phyloP scores from a whole-genome alignment of 495 filamentous ascomycete species.

The Penicillium atrosanguineum region DNA sequence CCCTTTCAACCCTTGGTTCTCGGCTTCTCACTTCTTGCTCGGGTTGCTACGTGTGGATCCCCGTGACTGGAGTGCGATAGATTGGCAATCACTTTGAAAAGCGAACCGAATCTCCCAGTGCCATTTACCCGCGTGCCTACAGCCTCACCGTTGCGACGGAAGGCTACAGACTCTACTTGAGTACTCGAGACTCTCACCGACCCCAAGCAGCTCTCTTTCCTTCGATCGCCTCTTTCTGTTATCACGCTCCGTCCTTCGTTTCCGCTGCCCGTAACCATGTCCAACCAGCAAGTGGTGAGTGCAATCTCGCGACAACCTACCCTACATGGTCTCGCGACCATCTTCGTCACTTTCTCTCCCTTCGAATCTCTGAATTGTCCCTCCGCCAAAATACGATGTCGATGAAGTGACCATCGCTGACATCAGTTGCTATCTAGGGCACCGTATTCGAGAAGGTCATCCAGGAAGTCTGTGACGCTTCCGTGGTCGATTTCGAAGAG shows the following conservation, averaged over 20 bases:
- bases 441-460: conserved; percentile 86
- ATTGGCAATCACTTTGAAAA: neutral
- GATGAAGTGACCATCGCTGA: conserved; percentile 28
- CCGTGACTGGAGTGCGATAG: conserved; percentile 1
- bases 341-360: neutral
- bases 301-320: conserved; percentile 20
- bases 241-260: neutral
- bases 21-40: neutral
- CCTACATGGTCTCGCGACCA: conserved; percentile 8
- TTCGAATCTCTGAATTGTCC: neutral
- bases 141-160: conserved; percentile 25
- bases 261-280: conserved; percentile 43
- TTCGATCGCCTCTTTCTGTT: neutral
- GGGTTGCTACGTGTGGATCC: neutral
- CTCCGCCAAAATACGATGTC: neutral
- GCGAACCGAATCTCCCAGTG: neutral
- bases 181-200: neutral
- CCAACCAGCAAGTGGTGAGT: conserved; percentile 66
- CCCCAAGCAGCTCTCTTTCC: neutral
- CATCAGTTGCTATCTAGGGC: conserved; percentile 54
- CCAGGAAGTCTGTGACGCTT: conserved; percentile 81
- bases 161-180: conserved; percentile 11
- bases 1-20: conserved; percentile 5
- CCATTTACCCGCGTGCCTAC: conserved; percentile 21
- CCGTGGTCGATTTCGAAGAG: conserved; percentile 94